phyloP scores from a whole-genome alignment of 1,139 yeast genomes.

The Diutina mesorugosa region DNA sequence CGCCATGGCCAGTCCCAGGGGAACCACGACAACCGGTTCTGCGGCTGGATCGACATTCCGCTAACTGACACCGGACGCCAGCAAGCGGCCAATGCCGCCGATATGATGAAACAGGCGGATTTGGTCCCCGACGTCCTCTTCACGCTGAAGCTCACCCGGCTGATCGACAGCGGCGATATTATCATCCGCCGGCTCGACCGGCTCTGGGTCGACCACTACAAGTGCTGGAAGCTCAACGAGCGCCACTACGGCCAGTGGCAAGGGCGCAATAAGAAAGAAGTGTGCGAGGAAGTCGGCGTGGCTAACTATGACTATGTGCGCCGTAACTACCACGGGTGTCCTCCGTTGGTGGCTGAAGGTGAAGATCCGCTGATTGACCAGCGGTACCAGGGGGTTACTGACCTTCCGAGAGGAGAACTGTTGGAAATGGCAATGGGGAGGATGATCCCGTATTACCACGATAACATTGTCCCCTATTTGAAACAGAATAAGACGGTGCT shows the following conservation, averaged over 20 bases:
- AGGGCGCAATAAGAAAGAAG: conserved; percentile 49
- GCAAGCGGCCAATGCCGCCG: conserved; percentile 53
- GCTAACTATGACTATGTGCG: conserved; percentile 54
- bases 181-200: conserved; percentile 35
- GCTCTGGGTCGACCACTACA: conserved; percentile 34
- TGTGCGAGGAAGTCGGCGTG: conserved; percentile 39
- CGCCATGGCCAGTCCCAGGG: conserved; percentile 73
- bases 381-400: conserved; percentile 22
- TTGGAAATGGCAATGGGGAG: conserved; percentile 52
- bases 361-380: conserved; percentile 29
- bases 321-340: conserved; percentile 55
- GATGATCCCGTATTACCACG: conserved; percentile 39
- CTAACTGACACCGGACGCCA: conserved; percentile 45
- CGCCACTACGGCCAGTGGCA: conserved; percentile 71
- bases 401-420: conserved; percentile 58
- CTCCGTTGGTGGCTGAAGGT: conserved; percentile 31
- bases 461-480: conserved; percentile 22
- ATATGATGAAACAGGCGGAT: conserved; percentile 25
- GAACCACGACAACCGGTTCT: conserved; percentile 57
- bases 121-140: conserved; percentile 43
- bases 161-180: conserved; percentile 53
- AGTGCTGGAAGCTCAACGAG: conserved; percentile 65
- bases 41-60: conserved; percentile 77
- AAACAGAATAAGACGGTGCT: conserved; percentile 34
- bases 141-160: conserved; percentile 54